Evolutionary conservation across 345 rosid genomes (phyloP).

Genomic region (Camelina laxa): DNA sequence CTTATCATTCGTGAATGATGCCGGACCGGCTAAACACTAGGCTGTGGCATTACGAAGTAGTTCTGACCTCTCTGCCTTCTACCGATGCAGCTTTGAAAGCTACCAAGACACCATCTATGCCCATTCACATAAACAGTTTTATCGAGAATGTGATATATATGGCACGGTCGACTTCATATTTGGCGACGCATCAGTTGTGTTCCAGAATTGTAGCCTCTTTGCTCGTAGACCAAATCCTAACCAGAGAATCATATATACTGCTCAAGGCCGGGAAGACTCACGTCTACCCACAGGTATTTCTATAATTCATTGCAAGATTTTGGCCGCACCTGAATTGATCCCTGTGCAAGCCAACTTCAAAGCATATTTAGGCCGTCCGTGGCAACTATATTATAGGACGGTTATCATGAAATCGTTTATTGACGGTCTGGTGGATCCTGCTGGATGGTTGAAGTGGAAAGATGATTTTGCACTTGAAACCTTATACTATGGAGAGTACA

Average conservation of each 20-base stretch:
- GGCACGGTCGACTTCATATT: slow-evolving; percentile 78
- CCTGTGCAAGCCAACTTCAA: slow-evolving; percentile 54
- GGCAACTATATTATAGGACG: slow-evolving; percentile 79
- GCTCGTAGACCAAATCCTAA: slow-evolving; percentile 71
- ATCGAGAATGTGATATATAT: slow-evolving; percentile 73
- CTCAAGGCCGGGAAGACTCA: slow-evolving; percentile 81
- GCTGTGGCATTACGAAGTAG: slow-evolving; percentile 78
- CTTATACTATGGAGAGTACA: slow-evolving; percentile 77
- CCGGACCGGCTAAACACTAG: slow-evolving; percentile 73
- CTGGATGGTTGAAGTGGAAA: slow-evolving; percentile 86
- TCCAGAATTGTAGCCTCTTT: slow-evolving; percentile 72
- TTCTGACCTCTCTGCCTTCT: slow-evolving; percentile 76
- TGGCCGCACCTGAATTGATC: slow-evolving; percentile 64
- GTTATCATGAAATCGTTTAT: slow-evolving; percentile 56
- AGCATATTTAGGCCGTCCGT: slow-evolving; percentile 76
- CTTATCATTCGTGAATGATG: slow-evolving; percentile 66
- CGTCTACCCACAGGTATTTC: slow-evolving; percentile 73
- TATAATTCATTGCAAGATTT: slow-evolving; percentile 54
- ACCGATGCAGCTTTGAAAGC: slow-evolving; percentile 72
- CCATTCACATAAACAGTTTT: slow-evolving; percentile 80
- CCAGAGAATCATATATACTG: slow-evolving; percentile 69
- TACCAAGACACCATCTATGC: slow-evolving; percentile 87
- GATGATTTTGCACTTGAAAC: slow-evolving; percentile 62
- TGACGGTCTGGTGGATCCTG: slow-evolving; percentile 68
- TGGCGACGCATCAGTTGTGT: slow-evolving; percentile 74